phyloP scores from a whole-genome alignment of 495 filamentous ascomycete genomes.

The Penicillium argentinense region DNA sequence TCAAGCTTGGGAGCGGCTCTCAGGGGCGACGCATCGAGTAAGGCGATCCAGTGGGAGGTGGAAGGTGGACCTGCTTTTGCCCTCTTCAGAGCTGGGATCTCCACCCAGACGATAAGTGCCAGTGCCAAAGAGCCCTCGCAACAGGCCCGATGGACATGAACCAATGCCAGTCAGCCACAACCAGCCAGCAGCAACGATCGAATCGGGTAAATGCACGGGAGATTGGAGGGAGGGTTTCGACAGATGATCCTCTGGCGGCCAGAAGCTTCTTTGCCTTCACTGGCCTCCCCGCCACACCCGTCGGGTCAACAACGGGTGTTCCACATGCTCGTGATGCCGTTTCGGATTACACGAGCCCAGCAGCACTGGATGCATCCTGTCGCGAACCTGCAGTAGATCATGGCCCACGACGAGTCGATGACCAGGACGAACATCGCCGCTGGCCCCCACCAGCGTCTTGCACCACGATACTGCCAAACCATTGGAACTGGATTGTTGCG shows the following conservation, averaged over 20 bases:
- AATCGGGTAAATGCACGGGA: constrained; percentile 31
- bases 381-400: constrained; percentile 23
- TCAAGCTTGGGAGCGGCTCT: constrained; percentile 1
- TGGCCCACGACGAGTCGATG: background rate
- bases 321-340: constrained; percentile 22
- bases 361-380: constrained; percentile 20
- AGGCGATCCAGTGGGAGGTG: constrained; percentile 3
- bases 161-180: background rate
- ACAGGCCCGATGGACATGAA: background rate
- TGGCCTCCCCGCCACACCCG: constrained; percentile 6
- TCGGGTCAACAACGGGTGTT: background rate
- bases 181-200: background rate
- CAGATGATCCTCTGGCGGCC: constrained; percentile 6
- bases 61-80: too few species aligned
- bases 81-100: too few species aligned
- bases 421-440: constrained; percentile 1
- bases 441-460: too few species aligned
- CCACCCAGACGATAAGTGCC: too few species aligned
- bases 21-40: constrained; percentile 5
- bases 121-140: background rate
- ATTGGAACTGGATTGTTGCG: too few species aligned
- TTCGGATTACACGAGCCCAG: constrained; percentile 12
- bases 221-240: constrained; percentile 2
- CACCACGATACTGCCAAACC: too few species aligned
- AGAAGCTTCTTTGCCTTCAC: constrained; percentile 11